phyloP scores from a whole-genome alignment of 352 stramenopile genomes.

The Globisporangium cylindrosporum region DNA sequence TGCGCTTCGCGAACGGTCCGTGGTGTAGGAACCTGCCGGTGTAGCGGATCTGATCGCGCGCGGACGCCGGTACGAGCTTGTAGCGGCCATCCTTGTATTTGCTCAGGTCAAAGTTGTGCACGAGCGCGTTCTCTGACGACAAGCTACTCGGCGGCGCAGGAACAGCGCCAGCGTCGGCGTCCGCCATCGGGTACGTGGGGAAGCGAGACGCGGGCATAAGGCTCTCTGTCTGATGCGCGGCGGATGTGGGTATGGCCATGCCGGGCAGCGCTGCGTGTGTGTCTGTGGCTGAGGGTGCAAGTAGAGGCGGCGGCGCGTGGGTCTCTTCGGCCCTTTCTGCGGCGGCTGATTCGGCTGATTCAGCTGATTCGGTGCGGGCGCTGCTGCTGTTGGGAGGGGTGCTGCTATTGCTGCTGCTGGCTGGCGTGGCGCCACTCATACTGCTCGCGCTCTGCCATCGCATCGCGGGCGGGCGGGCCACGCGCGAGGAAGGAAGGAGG shows the following conservation, averaged over 20 bases:
- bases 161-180: background rate
- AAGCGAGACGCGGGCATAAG: conserved; percentile 5
- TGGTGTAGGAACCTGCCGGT: conserved; percentile 73
- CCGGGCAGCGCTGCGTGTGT: background rate
- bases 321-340: background rate
- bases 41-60: conserved; percentile 70
- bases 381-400: background rate
- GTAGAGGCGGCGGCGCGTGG: background rate
- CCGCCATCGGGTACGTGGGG: conserved; percentile 7
- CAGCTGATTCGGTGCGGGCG: background rate
- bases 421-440: conserved; percentile 12
- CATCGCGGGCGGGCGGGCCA: background rate
- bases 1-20: conserved; percentile 47
- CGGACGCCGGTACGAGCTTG: conserved; percentile 66
- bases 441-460: background rate
- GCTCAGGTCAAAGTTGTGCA: conserved; percentile 80
- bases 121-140: conserved; percentile 32
- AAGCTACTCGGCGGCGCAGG: conserved; percentile 14
- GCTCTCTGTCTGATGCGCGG: background rate
- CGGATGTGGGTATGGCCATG: conserved; percentile 15
- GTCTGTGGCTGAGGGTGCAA: background rate
- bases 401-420: background rate
- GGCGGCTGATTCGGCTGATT: background rate
- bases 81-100: conserved; percentile 76
- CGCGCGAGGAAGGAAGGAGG: background rate